Percentiles rank a stretch among this genome's conserved stretches.
Evolutionary conservation across 139 green algal genomes (phyloP).

Genomic region (Edaphochlamys debaryana): DNA sequence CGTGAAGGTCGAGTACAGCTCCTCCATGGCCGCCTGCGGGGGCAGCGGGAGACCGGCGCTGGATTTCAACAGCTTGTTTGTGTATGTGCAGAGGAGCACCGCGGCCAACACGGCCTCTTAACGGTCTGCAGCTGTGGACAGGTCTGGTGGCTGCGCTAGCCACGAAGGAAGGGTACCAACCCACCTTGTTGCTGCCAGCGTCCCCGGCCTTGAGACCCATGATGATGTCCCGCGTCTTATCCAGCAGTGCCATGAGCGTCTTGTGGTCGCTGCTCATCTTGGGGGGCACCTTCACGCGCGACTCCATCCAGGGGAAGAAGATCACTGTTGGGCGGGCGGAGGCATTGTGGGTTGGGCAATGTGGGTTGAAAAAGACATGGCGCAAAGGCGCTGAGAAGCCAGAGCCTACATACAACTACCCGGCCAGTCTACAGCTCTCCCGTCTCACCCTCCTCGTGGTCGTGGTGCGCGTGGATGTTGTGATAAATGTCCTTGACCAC

Average conservation of each 20-base stretch:
- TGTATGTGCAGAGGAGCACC: not conserved
- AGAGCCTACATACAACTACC: no score
- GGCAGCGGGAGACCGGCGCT: not conserved
- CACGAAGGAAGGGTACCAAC: no score
- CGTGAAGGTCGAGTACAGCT: not conserved
- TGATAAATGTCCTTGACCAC: not conserved
- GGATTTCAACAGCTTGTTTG: no score
- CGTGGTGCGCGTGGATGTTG: not conserved
- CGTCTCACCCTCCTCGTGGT: conserved; percentile 23
- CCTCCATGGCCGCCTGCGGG: not conserved
- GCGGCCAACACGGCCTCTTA: no score
- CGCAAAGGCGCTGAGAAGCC: no score
- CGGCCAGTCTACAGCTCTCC: no score
- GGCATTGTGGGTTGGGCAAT: no score
- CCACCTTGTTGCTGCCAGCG: not conserved
- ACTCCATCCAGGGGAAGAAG: conserved; percentile 16
- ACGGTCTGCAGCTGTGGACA: no score
- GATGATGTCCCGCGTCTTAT: not conserved
- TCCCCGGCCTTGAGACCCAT: not conserved
- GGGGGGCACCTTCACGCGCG: not conserved
- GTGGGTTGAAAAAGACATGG: no score
- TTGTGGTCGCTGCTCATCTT: conserved; percentile 22
- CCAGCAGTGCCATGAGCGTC: not conserved
- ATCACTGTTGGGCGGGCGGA: not conserved
- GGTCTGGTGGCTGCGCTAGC: no score